Evolutionary conservation across 306 rosid species (phyloP).

Genomic region (Cucurbita maxima): DNA sequence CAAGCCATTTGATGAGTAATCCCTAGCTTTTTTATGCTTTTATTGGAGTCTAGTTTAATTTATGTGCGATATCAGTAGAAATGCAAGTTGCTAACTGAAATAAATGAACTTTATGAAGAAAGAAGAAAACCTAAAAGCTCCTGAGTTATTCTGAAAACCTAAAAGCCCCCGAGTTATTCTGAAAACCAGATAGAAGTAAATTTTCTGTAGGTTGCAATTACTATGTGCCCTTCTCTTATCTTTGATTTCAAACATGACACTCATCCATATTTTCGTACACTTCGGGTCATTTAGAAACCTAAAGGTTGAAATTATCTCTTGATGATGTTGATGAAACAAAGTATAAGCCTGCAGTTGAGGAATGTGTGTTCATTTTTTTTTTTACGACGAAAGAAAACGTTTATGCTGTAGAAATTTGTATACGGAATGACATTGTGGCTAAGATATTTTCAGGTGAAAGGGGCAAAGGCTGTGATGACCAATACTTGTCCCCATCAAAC

Average conservation of each 20-base stretch:
- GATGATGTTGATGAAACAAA: background rate
- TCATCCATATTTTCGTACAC: background rate
- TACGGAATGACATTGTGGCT: background rate
- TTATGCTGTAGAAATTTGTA: background rate
- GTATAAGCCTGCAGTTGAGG: background rate
- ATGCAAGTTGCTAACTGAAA: background rate
- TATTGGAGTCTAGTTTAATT: background rate
- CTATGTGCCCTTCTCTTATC: background rate
- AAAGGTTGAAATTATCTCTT: background rate
- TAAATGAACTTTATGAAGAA: background rate
- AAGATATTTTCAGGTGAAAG: background rate
- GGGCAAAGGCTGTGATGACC: background rate
- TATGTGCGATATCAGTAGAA: background rate
- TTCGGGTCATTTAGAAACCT: background rate
- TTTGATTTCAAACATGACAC: background rate
- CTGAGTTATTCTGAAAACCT: background rate
- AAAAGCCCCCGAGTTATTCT: background rate
- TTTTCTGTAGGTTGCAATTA: background rate
- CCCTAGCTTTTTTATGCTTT: background rate
- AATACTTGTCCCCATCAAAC: background rate
- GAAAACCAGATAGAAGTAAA: background rate
- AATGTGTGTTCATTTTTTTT: background rate
- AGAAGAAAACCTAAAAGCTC: background rate
- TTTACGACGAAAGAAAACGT: background rate
- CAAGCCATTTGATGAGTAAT: constrained; percentile 4